These are phyloP conservation scores for Eutypella sp. DNA, from an alignment of 2,329 filamentous ascomycete genomes.

Conservation along the genomic window DNA sequence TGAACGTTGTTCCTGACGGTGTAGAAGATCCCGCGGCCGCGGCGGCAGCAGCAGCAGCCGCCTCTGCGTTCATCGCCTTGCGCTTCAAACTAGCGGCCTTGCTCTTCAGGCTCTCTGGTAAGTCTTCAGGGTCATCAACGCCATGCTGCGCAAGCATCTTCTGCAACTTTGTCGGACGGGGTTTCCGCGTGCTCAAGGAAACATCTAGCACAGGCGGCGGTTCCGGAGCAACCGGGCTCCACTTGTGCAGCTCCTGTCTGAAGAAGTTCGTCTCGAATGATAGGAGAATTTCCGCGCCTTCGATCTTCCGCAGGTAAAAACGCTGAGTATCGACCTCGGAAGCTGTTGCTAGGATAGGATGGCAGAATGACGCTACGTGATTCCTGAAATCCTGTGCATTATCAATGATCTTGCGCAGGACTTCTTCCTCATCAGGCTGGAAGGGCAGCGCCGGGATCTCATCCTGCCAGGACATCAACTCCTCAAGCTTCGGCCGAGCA, in stretches of 20 bases:
- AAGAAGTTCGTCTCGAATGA: conserved; percentile 97
- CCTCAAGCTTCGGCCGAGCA: conserved; percentile 89
- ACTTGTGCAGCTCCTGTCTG: conserved; percentile 90
- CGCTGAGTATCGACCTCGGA: conserved; percentile 86
- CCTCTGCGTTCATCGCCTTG: conserved; percentile 60
- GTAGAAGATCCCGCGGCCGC: conserved; percentile 16
- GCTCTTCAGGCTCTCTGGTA: conserved; percentile 75
- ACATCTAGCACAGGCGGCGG: conserved; percentile 81
- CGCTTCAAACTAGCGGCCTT: conserved; percentile 71
- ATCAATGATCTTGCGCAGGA: conserved; percentile 79
- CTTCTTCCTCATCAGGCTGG: conserved; percentile 90
- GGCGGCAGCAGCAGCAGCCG: conserved; percentile 35
- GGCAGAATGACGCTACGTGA: conserved; percentile 76
- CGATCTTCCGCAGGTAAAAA: conserved; percentile 95
- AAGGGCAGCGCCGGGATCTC: conserved; percentile 80
- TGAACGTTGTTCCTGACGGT: conserved; percentile 11
- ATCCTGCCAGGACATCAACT: conserved; percentile 76
- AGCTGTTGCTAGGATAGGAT: conserved; percentile 71
- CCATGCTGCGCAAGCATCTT: conserved; percentile 88
- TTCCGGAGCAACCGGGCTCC: conserved; percentile 82
- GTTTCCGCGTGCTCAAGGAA: conserved; percentile 90
- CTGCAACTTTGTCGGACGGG: conserved; percentile 91
- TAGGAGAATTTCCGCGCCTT: conserved; percentile 90
- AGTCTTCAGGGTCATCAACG: conserved; percentile 83
- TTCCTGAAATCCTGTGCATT: conserved; percentile 80